Conservation (phyloP, 805 yeast species). For the Cephaloascus albidus region DNA sequence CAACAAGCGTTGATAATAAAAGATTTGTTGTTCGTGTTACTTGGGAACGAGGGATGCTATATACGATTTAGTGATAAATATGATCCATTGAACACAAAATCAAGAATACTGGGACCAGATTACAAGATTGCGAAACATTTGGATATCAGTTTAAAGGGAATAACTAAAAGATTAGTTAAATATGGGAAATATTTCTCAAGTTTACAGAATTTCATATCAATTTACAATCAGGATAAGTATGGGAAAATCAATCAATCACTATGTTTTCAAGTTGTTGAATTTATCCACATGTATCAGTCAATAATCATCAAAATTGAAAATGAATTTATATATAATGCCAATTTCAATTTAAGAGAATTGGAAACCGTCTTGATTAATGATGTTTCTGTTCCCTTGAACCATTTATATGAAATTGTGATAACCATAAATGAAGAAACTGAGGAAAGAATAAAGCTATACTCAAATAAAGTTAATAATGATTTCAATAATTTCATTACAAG, state of each 20-base stretch:
- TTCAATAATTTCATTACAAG: constrained; percentile 34
- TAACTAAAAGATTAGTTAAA: constrained; percentile 50
- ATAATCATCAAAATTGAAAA: constrained; percentile 38
- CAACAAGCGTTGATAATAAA: constrained; percentile 69
- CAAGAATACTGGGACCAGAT: constrained; percentile 60
- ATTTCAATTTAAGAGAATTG: constrained; percentile 50
- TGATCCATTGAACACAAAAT: constrained; percentile 30
- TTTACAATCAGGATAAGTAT: constrained; percentile 41
- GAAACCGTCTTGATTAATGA: constrained; percentile 26
- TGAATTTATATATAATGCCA: constrained; percentile 36
- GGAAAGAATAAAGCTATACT: constrained; percentile 16
- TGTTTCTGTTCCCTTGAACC: constrained; percentile 27
- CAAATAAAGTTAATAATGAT: constrained; percentile 15
- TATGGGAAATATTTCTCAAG: constrained; percentile 58
- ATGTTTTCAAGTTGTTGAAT: constrained; percentile 42
- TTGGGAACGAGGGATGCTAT: constrained; percentile 73
- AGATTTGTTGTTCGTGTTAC: constrained; percentile 59
- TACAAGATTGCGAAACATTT: constrained; percentile 62
- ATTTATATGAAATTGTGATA: constrained; percentile 48
- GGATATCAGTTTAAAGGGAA: constrained; percentile 65
- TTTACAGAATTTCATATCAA: constrained; percentile 49
- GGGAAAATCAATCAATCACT: constrained; percentile 74
- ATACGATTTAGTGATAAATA: constrained; percentile 59
- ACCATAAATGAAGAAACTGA: constrained; percentile 40
- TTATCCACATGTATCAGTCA: constrained; percentile 15